Evolutionary conservation across 805 yeast species (phyloP), one percentile per base, ranked within the genome.

Genomic region (Starmerella apicola): DNA sequence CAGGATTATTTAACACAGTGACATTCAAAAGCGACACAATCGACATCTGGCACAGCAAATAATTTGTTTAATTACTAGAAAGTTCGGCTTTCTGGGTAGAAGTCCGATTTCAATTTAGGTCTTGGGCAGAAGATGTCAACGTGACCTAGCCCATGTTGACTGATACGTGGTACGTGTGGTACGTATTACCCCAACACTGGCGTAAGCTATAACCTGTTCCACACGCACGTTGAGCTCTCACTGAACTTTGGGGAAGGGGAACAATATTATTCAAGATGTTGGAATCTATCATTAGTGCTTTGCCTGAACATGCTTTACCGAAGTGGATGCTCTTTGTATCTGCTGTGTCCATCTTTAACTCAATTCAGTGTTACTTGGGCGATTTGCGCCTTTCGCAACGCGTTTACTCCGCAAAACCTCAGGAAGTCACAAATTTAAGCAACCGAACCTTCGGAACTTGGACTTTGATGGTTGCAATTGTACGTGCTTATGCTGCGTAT

Each of bases 381-480:
- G 91, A 85, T 33, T 67, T 80, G 22, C 66, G 69, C 22, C 68
- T 91, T 39, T 81, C 95, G 2, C 74, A 80, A 50, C 69, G 76
- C 48, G 96, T 91, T 6, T 91, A 91, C 57, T 78, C 71, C 25
- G 67, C 61, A 37, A 61, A 70, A 34, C 84, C 86, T 13, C 49
- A 56, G 5, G 72, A 80, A 57, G 79, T 78, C 20, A 60, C 67
- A 2, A 54, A 57, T 4, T 66, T 91, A 49, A 76, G 91, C 51
- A 95, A 95, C n/a, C 73, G 98, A 53, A 88, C 98, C 0, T 91
- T 91, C 59, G 98, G 98, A 25, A 91, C 98, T 0, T 91, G 98
- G 98, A 91, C 98, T 0, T 66, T 86, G 29, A 70, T 86, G 51
- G 77, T 95, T 2, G 73, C 94, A 2, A 67, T 88, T 23, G 78